phyloP scores from a whole-genome alignment of 2,329 filamentous ascomycete genomes.

The Arachnopeziza araneosa region DNA sequence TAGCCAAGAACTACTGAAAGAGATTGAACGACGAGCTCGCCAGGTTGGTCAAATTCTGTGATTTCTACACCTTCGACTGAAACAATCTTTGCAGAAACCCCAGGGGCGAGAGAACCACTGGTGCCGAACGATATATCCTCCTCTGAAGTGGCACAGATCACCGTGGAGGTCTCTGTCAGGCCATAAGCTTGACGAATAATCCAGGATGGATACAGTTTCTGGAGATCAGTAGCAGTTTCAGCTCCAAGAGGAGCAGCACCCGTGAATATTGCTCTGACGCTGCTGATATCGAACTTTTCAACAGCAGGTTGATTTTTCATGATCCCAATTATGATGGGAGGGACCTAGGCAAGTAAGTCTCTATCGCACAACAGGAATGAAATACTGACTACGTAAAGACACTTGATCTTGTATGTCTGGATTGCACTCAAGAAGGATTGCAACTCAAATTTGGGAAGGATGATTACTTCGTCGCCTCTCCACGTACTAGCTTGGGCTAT shows the following conservation, averaged over 20 bases:
- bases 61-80: constrained; percentile 64
- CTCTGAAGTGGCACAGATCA: constrained; percentile 54
- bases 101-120: constrained; percentile 64
- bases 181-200: constrained; percentile 67
- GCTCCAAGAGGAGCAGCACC: constrained; percentile 74
- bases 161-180: constrained; percentile 71
- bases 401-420: constrained; percentile 61
- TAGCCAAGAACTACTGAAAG: constrained; percentile 79
- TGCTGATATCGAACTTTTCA: constrained; percentile 65
- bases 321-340: constrained; percentile 76
- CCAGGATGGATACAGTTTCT: constrained; percentile 58
- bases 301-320: constrained; percentile 57
- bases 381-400: constrained; percentile 56
- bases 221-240: constrained; percentile 63
- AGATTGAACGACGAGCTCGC: constrained; percentile 74
- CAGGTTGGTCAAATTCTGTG: constrained; percentile 59
- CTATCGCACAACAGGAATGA: neutral
- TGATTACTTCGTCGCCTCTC: constrained; percentile 66
- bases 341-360: constrained; percentile 46
- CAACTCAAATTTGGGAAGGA: constrained; percentile 73
- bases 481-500: constrained; percentile 61
- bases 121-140: constrained; percentile 66
- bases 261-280: constrained; percentile 59
- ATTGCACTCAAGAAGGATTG: constrained; percentile 57
- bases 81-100: constrained; percentile 59